Conservation (phyloP, 2,329 filamentous ascomycete genomes). For the Lachnellula subtilissima region DNA sequence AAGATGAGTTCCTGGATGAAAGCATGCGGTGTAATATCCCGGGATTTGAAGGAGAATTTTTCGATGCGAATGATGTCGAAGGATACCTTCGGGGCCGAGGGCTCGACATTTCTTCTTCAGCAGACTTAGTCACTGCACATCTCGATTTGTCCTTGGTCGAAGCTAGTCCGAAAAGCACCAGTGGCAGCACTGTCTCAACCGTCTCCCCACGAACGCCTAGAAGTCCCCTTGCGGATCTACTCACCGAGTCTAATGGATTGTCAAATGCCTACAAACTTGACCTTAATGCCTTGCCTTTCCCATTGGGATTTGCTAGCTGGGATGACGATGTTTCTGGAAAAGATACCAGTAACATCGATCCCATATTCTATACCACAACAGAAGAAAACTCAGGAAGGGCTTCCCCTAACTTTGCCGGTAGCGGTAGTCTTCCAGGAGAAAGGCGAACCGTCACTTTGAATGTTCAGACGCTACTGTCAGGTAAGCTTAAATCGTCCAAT, state of each 20-base stretch:
- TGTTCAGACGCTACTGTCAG: slow-evolving; percentile 27
- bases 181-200: slow-evolving; percentile 7
- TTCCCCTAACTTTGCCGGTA: background rate
- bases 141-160: slow-evolving; percentile 36
- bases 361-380: slow-evolving; percentile 15
- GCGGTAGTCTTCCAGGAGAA: slow-evolving; percentile 1
- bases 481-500: slow-evolving; percentile 21
- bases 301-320: slow-evolving; percentile 11
- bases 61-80: slow-evolving; percentile 72
- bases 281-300: slow-evolving; percentile 18
- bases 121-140: slow-evolving; percentile 57
- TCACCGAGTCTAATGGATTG: background rate
- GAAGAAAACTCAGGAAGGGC: background rate
- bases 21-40: slow-evolving; percentile 50
- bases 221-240: slow-evolving; percentile 11
- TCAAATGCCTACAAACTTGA: slow-evolving; percentile 5
- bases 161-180: slow-evolving; percentile 10
- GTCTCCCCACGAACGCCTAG: slow-evolving; percentile 21
- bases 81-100: slow-evolving; percentile 62
- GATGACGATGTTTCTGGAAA: slow-evolving; percentile 1
- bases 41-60: slow-evolving; percentile 70
- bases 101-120: slow-evolving; percentile 55
- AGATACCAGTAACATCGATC: slow-evolving; percentile 15
- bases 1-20: slow-evolving; percentile 40
- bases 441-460: slow-evolving; percentile 27